These are phyloP conservation scores for Solanum chaucha DNA, from an alignment of 257 asterid genomes.

Conservation along the genomic window DNA sequence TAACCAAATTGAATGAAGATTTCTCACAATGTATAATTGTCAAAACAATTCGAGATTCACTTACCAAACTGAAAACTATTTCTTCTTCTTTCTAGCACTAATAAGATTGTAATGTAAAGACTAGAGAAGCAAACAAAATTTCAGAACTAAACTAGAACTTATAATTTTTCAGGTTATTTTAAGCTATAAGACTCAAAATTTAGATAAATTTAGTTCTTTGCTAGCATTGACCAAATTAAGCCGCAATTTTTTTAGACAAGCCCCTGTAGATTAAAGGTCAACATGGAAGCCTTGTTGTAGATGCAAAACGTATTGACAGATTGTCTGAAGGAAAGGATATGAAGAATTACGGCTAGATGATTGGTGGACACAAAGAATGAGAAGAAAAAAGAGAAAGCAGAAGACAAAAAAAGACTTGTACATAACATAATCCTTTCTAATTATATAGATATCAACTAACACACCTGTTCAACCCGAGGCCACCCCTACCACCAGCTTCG, in stretches of 20 bases:
- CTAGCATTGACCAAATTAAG: background rate
- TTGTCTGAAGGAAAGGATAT: background rate
- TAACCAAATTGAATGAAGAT: too few species aligned
- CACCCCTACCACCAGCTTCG: too few species aligned
- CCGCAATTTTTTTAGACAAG: background rate
- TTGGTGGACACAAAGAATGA: background rate
- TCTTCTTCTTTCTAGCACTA: too few species aligned
- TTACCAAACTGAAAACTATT: too few species aligned
- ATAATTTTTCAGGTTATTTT: background rate
- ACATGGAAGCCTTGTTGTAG: background rate
- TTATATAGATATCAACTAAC: background rate
- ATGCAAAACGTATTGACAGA: background rate
- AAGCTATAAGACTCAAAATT: background rate
- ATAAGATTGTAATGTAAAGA: too few species aligned
- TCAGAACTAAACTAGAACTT: background rate
- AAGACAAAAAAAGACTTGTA: background rate
- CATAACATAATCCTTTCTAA: background rate
- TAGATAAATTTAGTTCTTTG: background rate
- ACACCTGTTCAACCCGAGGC: conserved; percentile 36
- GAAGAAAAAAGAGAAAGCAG: background rate
- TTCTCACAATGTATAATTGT: too few species aligned
- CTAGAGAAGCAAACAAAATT: background rate
- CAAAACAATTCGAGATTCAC: too few species aligned
- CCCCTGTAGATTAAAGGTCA: background rate
- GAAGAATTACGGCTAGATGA: background rate